phyloP scores from a whole-genome alignment of 2,329 filamentous ascomycete genomes.

The Byssochlamys sp. region DNA sequence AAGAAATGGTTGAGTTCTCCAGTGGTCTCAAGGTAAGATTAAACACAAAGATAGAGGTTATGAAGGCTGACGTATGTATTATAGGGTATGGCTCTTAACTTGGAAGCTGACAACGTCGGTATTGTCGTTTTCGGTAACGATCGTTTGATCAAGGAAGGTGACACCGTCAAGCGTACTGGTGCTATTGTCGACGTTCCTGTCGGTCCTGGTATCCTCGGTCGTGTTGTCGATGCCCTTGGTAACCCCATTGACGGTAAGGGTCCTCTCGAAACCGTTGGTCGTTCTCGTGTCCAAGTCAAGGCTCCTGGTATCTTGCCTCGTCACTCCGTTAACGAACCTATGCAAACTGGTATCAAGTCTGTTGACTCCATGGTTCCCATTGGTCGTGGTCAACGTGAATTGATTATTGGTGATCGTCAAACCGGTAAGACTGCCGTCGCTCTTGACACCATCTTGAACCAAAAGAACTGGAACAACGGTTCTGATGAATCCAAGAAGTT shows the following conservation, averaged over 20 bases:
- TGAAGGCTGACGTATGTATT: too few species aligned
- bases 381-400: slow-evolving; percentile 98
- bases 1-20: slow-evolving; percentile 99
- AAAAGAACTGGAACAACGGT: slow-evolving; percentile 90
- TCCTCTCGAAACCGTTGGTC: slow-evolving; percentile 82
- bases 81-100: slow-evolving; percentile 84
- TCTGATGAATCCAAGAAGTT: slow-evolving; percentile 94
- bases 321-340: slow-evolving; percentile 92
- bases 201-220: slow-evolving; percentile 82
- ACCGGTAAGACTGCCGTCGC: slow-evolving; percentile 99
- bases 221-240: slow-evolving; percentile 95
- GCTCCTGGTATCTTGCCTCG: slow-evolving; percentile 96
- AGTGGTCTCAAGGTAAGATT: too few species aligned
- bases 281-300: slow-evolving; percentile 95
- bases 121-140: slow-evolving; percentile 99
- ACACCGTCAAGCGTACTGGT: slow-evolving; percentile 98
- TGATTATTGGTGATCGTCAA: slow-evolving; percentile 99
- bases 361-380: slow-evolving; percentile 99
- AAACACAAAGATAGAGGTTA: too few species aligned
- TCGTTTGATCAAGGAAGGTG: slow-evolving; percentile 98
- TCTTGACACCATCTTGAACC: slow-evolving; percentile 96
- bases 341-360: slow-evolving; percentile 98
- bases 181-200: slow-evolving; percentile 77
- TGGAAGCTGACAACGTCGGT: slow-evolving; percentile 99
- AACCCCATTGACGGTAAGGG: slow-evolving; percentile 99